Evolutionary conservation across 202 grass and related monocot genomes (phyloP).

Genomic region (Elaeis oleifera): DNA sequence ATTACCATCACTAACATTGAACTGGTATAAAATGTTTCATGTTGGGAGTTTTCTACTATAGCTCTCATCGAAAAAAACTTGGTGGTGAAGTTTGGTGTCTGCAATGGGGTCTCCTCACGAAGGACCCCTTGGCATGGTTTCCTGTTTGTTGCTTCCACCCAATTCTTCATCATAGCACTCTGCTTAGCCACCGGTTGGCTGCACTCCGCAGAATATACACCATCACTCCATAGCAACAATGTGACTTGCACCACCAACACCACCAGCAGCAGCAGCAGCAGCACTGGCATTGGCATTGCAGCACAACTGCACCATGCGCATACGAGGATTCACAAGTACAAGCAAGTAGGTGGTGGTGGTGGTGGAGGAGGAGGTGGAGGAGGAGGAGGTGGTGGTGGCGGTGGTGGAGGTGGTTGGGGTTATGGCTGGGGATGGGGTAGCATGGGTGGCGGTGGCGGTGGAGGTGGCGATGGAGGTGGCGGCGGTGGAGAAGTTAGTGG

Average conservation of each 20-base stretch:
- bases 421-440: constrained; percentile 20
- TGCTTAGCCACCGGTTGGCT: not conserved
- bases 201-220: no score
- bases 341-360: not conserved
- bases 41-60: not conserved
- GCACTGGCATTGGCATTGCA: not conserved
- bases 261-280: not conserved
- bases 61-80: not conserved
- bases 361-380: not conserved
- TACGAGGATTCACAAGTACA: not conserved
- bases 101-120: not conserved
- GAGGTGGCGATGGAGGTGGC: not conserved
- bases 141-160: not conserved
- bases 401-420: constrained; percentile 11
- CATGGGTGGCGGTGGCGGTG: constrained; percentile 1
- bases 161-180: not conserved
- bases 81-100: not conserved
- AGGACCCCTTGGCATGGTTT: not conserved
- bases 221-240: not conserved
- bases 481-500: constrained; percentile 13
- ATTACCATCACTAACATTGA: constrained; percentile 21
- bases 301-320: not conserved
- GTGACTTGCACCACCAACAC: not conserved
- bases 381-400: constrained; percentile 6
- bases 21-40: not conserved